Evolutionary conservation across 345 rosid species (phyloP), one percentile per base, ranked within the genome.

Genomic region (Salix udensis): DNA sequence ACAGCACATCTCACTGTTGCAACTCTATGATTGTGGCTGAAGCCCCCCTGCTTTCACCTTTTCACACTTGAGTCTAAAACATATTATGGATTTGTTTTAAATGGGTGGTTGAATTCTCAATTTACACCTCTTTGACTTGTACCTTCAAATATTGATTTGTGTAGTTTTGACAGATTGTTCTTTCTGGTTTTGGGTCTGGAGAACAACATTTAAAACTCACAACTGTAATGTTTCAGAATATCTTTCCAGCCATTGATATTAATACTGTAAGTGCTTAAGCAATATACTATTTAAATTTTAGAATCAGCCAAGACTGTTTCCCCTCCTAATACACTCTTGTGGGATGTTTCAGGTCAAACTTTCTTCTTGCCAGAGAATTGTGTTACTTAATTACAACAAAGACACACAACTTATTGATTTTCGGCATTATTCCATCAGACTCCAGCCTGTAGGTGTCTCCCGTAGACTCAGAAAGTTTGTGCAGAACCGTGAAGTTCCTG

Each of bases 161-260:
- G n/a, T 70, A 1, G 68, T 53, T 73, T 69, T 67, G 71, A 81
- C 89, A 94, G 98, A 92, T 96, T 85, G 98, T 96, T 69, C 97
- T 91, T 74, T 92, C 98, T 53, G 97, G 98, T 26, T 96, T 96
- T 78, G 97, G 95, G 70, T 79, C 88, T 69, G 97, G 88, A 74
- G 98, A 90, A 79, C 91, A 90, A 80, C 98, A 96, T 85, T 77
- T 94, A 72, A 92, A 88, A 88, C 94, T 96, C 11, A 88, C 90
- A 0, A 90, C 99, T 34, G 85, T 91, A 52, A 88, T 92, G 97
- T 94, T 94, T 84, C 98, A 96, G 89, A 96, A 96, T 77, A 96
- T 96, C 69, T 94, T 96, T 82, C 97, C 98, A 15, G 83, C 97
- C 66, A 94, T 96, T 67, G 99, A 94, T 84, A 76, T 92, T 58